Base-by-base conservation (phyloP, 345 rosid genomes). In the Aquilaria malaccensis region DNA sequence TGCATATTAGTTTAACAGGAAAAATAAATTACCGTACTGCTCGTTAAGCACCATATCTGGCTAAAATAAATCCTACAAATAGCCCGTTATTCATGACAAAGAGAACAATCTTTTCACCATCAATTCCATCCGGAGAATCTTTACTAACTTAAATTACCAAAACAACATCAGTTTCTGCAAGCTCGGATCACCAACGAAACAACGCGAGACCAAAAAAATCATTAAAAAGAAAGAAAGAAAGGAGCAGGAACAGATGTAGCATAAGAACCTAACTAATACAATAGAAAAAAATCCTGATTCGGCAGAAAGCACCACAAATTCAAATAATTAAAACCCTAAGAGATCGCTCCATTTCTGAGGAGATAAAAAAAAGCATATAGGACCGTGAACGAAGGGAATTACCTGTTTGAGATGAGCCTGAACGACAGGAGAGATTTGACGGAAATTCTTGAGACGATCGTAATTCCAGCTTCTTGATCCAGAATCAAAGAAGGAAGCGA, bases 351-450 rank as follows among this genome's bases (percentile, higher is more conserved):
- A 60, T 46, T 47, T 15, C 29, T 51, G 10, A 11, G 33, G 6
- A 32, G 33, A 45, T 13, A 52, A 50, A 50, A 22, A 22, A 13
- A 9, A 7, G 62, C 61, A 53, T 52, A 1, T 0, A 30, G 52
- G 30, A 14, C 0, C 9, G 7, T 50, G 4, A 9, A 11, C 1
- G 30, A 11, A 10, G 48, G 59, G 56, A 11, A 13, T 46, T 64
- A 95, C 99, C 91, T 79, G 84, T 52, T 95, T 91, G 47, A 95
- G 97, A 77, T 95, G 99, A 15, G 75, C 51, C 74, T 95, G 98
- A 1, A 95, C 97, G 29, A 45, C 29, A 0, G 95, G 93, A 60
- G 96, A 88, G 72, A 95, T 84, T 83, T 82, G 85, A 45, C 74
- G 79, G 75, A 95, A 84, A 71, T 88, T 88, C 67, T 87, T 84